Conservation (phyloP, 2,329 filamentous ascomycete species). For the Moelleriella libera region DNA sequence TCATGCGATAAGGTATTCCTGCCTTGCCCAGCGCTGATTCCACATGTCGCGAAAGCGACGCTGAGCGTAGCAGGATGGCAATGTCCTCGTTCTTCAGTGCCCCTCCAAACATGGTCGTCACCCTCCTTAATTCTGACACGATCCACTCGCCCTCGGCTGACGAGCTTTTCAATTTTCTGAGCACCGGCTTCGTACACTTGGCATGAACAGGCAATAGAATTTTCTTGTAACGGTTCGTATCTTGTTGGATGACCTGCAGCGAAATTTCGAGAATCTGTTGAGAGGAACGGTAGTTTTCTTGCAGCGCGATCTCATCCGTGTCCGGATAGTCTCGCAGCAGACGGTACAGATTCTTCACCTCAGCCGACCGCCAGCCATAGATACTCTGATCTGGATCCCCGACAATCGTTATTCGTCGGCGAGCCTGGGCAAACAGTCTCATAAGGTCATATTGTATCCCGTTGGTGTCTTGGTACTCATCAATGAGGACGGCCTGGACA, state of each 20-base stretch:
- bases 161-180: slow-evolving; percentile 59
- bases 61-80: slow-evolving; percentile 76
- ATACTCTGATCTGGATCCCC: slow-evolving; percentile 97
- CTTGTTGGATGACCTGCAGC: slow-evolving; percentile 80
- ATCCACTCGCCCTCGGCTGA: slow-evolving; percentile 77
- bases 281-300: slow-evolving; percentile 91
- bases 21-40: slow-evolving; percentile 69
- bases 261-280: slow-evolving; percentile 70
- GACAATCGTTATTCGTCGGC: slow-evolving; percentile 76
- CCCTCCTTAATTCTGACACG: slow-evolving; percentile 65
- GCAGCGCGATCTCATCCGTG: slow-evolving; percentile 70
- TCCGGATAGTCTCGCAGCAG: slow-evolving; percentile 65
- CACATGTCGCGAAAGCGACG: slow-evolving; percentile 69
- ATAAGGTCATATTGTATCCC: slow-evolving; percentile 90
- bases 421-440: slow-evolving; percentile 64
- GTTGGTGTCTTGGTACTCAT: slow-evolving; percentile 97
- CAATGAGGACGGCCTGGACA: slow-evolving; percentile 80
- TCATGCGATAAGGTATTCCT: slow-evolving; percentile 82
- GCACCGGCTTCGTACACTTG: slow-evolving; percentile 64
- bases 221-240: slow-evolving; percentile 67
- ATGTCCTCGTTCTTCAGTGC: slow-evolving; percentile 66
- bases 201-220: slow-evolving; percentile 66
- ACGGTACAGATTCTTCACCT: slow-evolving; percentile 73
- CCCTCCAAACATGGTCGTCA: slow-evolving; percentile 54
- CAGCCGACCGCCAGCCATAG: slow-evolving; percentile 87